Evolutionary conservation across 148 eudicot species (phyloP).

Genomic region (Camellia sinensis): DNA sequence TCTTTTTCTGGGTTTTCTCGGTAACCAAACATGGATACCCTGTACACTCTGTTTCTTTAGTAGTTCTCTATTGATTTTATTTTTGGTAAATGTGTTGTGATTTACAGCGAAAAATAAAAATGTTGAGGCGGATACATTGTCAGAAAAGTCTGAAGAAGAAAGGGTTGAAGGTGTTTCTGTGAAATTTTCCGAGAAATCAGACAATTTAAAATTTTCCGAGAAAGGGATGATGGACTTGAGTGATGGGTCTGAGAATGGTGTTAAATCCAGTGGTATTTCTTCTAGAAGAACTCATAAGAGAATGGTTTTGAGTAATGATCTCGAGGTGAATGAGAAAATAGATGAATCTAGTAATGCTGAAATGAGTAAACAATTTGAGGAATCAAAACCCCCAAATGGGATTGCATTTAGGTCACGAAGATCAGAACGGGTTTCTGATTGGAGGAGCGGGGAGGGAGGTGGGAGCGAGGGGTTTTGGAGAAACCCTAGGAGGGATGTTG

Average conservation of each 20-base stretch:
- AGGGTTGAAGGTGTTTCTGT: constrained; percentile 36
- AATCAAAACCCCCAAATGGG: constrained; percentile 31
- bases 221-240: constrained; percentile 26
- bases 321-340: constrained; percentile 14
- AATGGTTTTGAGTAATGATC: constrained; percentile 17
- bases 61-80: background rate
- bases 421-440: constrained; percentile 31
- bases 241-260: constrained; percentile 46
- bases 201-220: constrained; percentile 28
- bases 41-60: background rate
- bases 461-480: constrained; percentile 35
- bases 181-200: constrained; percentile 38
- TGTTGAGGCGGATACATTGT: constrained; percentile 39
- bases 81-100: constrained; percentile 7
- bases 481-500: constrained; percentile 36
- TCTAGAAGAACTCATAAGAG: constrained; percentile 27
- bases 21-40: background rate
- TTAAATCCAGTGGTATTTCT: constrained; percentile 27
- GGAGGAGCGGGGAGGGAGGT: constrained; percentile 34
- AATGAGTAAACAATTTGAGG: constrained; percentile 32
- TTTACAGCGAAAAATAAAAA: constrained; percentile 60
- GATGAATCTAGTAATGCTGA: constrained; percentile 23
- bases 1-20: background rate
- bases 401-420: constrained; percentile 36
- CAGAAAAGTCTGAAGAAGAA: constrained; percentile 51